Base-by-base conservation (phyloP, 164 flowering plant species). In the Magnolia sinica region DNA sequence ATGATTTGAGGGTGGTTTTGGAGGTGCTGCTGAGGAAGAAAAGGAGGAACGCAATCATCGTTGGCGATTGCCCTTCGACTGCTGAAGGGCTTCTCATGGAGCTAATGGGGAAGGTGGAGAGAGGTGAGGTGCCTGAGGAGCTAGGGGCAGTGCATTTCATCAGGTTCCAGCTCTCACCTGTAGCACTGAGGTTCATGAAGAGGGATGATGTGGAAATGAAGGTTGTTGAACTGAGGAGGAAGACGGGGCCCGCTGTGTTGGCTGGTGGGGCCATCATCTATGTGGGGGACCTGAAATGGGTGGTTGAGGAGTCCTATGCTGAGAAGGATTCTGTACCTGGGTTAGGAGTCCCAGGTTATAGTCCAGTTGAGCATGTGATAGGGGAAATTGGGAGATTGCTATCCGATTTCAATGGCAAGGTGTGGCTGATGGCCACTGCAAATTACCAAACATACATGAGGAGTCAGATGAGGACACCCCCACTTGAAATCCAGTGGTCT, bases 261-360 rank as follows among this genome's bases (percentile, higher is more conserved):
- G 89, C 85, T 4, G 91, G 87, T 7, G 90, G 91, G 58, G 92
- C 84, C 20, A 87, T 93, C 31, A 81, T 95, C 45, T 91, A 91
- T 77, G 77, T 80, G 10, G 98, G 96, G 58, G 96, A 95, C 68
- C 70, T 95, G 49, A 91, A 90, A 77, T 95, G 98, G 97, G 77
- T 86, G 6, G 87, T 88, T 31, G 89, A 90, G 45, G 74, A 73
- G 20, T 64, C 22, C 74, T 19, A 6, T 49, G 73, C 23, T 61
- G 77, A 73, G 20, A 77, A 64, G 72, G 77, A 52, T 7, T 74
- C 74, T 14, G 80, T 61, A 37, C 45, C 45, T 37, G 45, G 45
- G 45, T 37, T 37, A 37, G 45, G 45, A 37, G 67, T n/a, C 3
- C 22, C 78, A 24, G 75, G 58, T 23, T 90, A 91, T 74, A 88